Evolutionary conservation across 1,139 yeast species (phyloP), one percentile per base, ranked within the genome.

Genomic region (Pichia sp.): DNA sequence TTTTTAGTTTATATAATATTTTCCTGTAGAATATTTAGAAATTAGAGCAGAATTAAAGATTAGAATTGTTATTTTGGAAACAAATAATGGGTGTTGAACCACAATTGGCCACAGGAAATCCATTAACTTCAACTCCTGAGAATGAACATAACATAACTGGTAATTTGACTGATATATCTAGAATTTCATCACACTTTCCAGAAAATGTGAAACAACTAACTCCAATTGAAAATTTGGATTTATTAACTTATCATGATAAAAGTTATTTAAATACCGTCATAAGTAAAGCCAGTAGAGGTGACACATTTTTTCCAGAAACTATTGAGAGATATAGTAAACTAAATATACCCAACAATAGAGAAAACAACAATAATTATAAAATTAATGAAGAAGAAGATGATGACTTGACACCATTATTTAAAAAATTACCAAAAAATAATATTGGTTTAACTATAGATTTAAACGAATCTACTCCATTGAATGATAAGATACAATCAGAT

Each of bases 221-320:
- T 1, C 61, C 62, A 4, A 55, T 58, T 27, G 53, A 48, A 32
- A 43, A 52, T 35, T 5, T 50, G 8, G 39, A 53, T 7, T 40
- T 45, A 11, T 41, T 47, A 7, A 40, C 39, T 30, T 39, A 46
- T 11, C 56, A 53, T 27, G 55, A 49, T 18, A 42, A 45, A 8
- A 40, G 45, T 2, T 57, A 56, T 34, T 41, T 58, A 25, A 53
- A 59, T 38, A 56, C 56, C 28, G 59, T 63, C 1, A 45, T 60
- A 3, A 50, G 48, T 7, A 58, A 53, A 39, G 63, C 63, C 6
- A 56, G 51, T 27, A 43, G 49, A 25, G 63, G 63, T 1, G 53
- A 56, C 37, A 57, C 63, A 1, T 54, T 61, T 37, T 50, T 52
- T 9, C 62, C 63, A 0, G 63, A 57, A 37, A 32, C 43, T n/a